Percentiles rank a stretch among this genome's conserved stretches.
Evolutionary conservation across 768 basidiomycete genomes (phyloP).

Genomic region (Podaxis sp.): DNA sequence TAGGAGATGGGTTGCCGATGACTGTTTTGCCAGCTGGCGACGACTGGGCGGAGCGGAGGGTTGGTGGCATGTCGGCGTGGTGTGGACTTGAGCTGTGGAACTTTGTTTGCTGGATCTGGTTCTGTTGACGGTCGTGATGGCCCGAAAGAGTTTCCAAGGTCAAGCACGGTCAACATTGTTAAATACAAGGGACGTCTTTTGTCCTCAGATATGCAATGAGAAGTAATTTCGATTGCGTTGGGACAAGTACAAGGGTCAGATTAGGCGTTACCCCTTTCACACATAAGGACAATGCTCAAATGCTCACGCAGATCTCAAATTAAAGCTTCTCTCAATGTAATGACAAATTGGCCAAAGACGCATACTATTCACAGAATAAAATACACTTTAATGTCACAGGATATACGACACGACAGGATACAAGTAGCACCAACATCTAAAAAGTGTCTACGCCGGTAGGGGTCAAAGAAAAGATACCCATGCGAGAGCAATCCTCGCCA

Average conservation of each 20-base stretch:
- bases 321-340: background rate
- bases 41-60: constrained; percentile 24
- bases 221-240: background rate
- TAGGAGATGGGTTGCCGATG: constrained; percentile 9
- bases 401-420: constrained; percentile 34
- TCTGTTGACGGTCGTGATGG: background rate
- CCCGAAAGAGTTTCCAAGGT: background rate
- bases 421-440: constrained; percentile 27
- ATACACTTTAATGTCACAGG: constrained; percentile 37
- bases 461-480: background rate
- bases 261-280: background rate
- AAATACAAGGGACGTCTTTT: background rate
- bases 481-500: background rate
- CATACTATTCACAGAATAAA: constrained; percentile 37
- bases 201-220: background rate
- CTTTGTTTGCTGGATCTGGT: background rate
- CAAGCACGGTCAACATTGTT: background rate
- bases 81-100: constrained; percentile 18
- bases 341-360: constrained; percentile 21
- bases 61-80: constrained; percentile 22
- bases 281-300: background rate
- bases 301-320: background rate
- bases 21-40: constrained; percentile 19
- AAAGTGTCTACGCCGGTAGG: constrained; percentile 7
- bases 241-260: background rate